A percentile compares a stretch with the other conserved stretches of the same genome.
Evolutionary conservation across 257 asterid species (phyloP).

Genomic region (Salvia hispanica): DNA sequence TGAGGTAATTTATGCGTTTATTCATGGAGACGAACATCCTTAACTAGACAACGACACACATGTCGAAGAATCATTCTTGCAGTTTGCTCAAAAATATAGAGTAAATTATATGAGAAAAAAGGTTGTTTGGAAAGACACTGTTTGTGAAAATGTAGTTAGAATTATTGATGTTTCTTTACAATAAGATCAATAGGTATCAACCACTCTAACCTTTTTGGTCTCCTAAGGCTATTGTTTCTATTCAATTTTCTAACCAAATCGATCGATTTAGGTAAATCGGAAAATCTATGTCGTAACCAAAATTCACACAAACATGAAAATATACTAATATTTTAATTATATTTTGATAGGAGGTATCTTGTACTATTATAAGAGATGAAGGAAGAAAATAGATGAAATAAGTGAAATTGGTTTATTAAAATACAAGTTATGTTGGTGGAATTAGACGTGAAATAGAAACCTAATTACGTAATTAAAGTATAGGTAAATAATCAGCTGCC

Average conservation of each 20-base stretch:
- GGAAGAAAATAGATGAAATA: constrained; percentile 3
- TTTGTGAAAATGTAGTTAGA: neutral
- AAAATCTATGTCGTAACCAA: neutral
- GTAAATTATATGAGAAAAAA: too few species aligned
- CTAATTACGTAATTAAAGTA: constrained; percentile 8
- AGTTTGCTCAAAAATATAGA: too few species aligned
- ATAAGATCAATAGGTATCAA: neutral
- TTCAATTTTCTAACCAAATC: neutral
- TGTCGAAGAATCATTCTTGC: too few species aligned
- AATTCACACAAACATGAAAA: neutral
- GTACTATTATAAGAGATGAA: neutral
- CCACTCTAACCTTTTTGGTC: constrained; percentile 1
- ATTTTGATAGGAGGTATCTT: neutral
- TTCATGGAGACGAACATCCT: too few species aligned
- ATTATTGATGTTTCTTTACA: neutral
- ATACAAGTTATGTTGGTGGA: constrained; percentile 22
- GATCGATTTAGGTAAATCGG: neutral
- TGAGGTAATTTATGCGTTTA: too few species aligned
- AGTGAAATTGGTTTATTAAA: neutral
- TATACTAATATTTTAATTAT: neutral
- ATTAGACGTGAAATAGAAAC: constrained; percentile 20
- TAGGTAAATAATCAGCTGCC: constrained; percentile 12
- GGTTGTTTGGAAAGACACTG: neutral
- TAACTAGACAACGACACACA: too few species aligned
- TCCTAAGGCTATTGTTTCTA: neutral